These are phyloP conservation scores for Penicillium sp. DNA, from an alignment of 2,329 filamentous ascomycete genomes.

Conservation along the genomic window DNA sequence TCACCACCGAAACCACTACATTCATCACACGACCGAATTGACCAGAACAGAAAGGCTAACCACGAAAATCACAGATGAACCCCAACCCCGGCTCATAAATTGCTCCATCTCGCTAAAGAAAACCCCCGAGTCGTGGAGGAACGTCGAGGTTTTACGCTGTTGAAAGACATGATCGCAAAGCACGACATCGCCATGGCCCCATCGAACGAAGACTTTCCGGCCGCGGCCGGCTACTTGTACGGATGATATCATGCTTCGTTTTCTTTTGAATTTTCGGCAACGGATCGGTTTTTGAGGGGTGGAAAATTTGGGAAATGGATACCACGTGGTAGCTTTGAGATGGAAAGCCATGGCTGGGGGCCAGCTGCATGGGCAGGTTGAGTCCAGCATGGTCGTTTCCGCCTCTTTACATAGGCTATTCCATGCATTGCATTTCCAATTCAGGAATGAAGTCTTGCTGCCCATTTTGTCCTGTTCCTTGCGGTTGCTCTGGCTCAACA, in stretches of 20 bases:
- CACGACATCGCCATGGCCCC: slow-evolving; percentile 21
- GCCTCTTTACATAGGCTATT: slow-evolving; percentile 27
- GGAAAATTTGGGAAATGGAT: slow-evolving; percentile 20
- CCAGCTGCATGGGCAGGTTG: slow-evolving; percentile 15
- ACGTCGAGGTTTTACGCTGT: slow-evolving; percentile 24
- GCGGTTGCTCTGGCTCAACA: neutral
- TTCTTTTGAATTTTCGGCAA: slow-evolving; percentile 29
- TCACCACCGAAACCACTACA: neutral
- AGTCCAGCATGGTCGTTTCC: slow-evolving; percentile 19
- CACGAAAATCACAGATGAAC: slow-evolving; percentile 65
- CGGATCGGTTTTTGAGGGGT: slow-evolving; percentile 22
- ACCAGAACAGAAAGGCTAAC: slow-evolving; percentile 18
- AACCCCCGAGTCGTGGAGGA: slow-evolving; percentile 23
- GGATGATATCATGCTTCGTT: slow-evolving; percentile 32
- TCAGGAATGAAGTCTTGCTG: slow-evolving; percentile 18
- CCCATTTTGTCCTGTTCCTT: neutral
- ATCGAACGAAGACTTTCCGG: slow-evolving; percentile 28
- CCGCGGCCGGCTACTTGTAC: slow-evolving; percentile 29
- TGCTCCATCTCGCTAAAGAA: slow-evolving; percentile 22
- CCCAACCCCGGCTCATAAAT: slow-evolving; percentile 73
- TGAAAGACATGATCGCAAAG: slow-evolving; percentile 22
- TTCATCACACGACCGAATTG: neutral
- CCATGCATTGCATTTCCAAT: slow-evolving; percentile 28
- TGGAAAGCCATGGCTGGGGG: slow-evolving; percentile 21
- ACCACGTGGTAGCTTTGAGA: slow-evolving; percentile 22